Conservation (phyloP, 2,329 filamentous ascomycete species). For the Pseudohalonectria lignicola region DNA sequence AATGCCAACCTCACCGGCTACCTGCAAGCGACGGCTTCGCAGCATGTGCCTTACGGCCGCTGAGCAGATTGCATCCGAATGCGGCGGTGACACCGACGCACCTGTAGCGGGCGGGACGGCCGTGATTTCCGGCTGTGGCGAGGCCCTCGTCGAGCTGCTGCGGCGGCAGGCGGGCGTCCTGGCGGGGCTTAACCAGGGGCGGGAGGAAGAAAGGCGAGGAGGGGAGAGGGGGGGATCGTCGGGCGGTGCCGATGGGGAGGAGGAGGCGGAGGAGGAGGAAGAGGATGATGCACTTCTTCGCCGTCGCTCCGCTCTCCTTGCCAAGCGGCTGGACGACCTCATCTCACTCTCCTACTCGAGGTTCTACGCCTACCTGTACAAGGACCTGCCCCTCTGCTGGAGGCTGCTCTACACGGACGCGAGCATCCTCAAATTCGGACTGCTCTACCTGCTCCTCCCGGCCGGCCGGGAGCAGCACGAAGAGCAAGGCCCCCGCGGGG, state of each 20-base stretch:
- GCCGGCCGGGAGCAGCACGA: background rate
- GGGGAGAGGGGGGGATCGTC: background rate
- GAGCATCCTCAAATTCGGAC: slow-evolving; percentile 49
- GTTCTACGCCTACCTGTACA: slow-evolving; percentile 60
- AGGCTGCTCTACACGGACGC: slow-evolving; percentile 61
- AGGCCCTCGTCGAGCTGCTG: slow-evolving; percentile 11
- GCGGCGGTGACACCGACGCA: background rate
- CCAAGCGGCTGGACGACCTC: slow-evolving; percentile 41
- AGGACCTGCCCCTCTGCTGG: slow-evolving; percentile 57
- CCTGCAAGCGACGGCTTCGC: slow-evolving; percentile 1
- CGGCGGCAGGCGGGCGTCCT: slow-evolving; percentile 9
- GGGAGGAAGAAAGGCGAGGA: background rate
- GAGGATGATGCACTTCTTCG: background rate
- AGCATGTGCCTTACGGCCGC: slow-evolving; percentile 7
- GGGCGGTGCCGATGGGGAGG: no score
- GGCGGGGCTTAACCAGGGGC: slow-evolving; percentile 2
- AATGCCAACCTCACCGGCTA: no score
- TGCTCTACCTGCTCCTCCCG: slow-evolving; percentile 16
- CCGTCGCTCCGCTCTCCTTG: slow-evolving; percentile 15
- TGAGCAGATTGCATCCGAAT: slow-evolving; percentile 5
- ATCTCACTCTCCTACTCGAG: slow-evolving; percentile 49
- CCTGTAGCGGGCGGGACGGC: background rate
- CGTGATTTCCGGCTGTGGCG: slow-evolving; percentile 8
- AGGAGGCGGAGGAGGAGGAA: background rate
- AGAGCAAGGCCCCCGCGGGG: slow-evolving; percentile 21